Conservation (phyloP, 768 basidiomycete species). For the Serendipita sp. region DNA sequence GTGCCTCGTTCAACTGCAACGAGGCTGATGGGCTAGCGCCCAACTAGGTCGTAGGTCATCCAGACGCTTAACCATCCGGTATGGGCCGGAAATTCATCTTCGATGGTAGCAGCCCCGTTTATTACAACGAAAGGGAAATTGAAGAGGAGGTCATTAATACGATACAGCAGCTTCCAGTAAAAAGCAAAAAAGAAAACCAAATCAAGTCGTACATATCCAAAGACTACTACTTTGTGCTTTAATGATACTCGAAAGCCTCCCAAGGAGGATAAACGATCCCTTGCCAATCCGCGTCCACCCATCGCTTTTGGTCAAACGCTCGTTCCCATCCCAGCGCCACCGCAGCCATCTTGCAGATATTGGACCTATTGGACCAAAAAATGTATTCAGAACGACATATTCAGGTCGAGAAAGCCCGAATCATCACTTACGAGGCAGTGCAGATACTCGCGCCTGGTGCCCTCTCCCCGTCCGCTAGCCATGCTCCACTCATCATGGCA, state of each 20-base stretch:
- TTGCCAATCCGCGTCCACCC: conserved; percentile 52
- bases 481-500: conserved; percentile 46
- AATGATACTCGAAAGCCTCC: conserved; percentile 34
- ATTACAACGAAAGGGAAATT: no score
- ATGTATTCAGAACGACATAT: conserved; percentile 1
- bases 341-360: conserved; percentile 41
- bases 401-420: neutral
- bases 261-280: conserved; percentile 41
- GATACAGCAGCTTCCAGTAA: no score
- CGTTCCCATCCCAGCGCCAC: conserved; percentile 47
- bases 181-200: no score
- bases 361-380: conserved; percentile 28
- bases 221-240: neutral
- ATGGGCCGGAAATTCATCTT: no score
- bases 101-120: no score
- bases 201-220: no score
- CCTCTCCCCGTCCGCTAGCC: conserved; percentile 29
- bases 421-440: conserved; percentile 32
- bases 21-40: no score
- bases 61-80: no score
- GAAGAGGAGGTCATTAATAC: no score
- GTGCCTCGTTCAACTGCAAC: no score
- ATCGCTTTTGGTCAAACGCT: conserved; percentile 36
- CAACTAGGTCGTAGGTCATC: no score
- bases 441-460: conserved; percentile 40